These are phyloP conservation scores for Trichosporon ovoides DNA, from an alignment of 1,284 basidiomycete species.

Conservation along the genomic window DNA sequence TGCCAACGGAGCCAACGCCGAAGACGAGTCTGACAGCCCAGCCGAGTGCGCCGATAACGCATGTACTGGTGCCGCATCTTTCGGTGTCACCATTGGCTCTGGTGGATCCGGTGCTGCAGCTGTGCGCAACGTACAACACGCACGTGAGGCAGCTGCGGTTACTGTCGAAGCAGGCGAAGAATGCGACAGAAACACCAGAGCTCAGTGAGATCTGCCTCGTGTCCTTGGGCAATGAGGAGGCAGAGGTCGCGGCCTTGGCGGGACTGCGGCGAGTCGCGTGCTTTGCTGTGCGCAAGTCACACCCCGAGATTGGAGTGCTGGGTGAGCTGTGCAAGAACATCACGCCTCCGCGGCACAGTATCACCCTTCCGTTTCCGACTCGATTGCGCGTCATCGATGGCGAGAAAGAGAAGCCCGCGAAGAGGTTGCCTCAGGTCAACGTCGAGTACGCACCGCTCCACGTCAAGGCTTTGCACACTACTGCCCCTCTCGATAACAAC, in stretches of 20 bases:
- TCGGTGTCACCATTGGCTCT: constrained; percentile 38
- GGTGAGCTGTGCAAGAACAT: constrained; percentile 35
- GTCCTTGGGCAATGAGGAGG: constrained; percentile 68
- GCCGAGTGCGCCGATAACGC: constrained; percentile 20
- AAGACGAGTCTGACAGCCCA: not conserved
- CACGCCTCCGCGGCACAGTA: constrained; percentile 34
- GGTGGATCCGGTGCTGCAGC: constrained; percentile 36
- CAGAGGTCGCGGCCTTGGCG: constrained; percentile 57
- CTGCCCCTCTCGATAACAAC: constrained; percentile 71
- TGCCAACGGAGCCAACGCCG: constrained; percentile 29
- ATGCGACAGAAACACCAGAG: not conserved
- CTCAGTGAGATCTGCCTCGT: constrained; percentile 54
- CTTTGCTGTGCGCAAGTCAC: constrained; percentile 54
- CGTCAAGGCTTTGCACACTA: constrained; percentile 78
- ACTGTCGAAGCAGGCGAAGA: not conserved
- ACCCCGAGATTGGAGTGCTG: constrained; percentile 27
- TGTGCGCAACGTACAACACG: constrained; percentile 44
- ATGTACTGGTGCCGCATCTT: constrained; percentile 36
- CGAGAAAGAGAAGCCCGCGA: not conserved
- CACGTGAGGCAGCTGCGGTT: constrained; percentile 31
- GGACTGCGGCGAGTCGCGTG: constrained; percentile 67
- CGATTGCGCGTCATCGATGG: constrained; percentile 12
- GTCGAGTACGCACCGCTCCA: constrained; percentile 60
- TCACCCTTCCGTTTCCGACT: constrained; percentile 49
- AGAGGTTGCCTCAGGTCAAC: constrained; percentile 13